A percentile compares a stretch with the other conserved stretches of the same genome.
phyloP scores from a whole-genome alignment of 1,284 basidiomycete species.

The Irpex sp. region DNA sequence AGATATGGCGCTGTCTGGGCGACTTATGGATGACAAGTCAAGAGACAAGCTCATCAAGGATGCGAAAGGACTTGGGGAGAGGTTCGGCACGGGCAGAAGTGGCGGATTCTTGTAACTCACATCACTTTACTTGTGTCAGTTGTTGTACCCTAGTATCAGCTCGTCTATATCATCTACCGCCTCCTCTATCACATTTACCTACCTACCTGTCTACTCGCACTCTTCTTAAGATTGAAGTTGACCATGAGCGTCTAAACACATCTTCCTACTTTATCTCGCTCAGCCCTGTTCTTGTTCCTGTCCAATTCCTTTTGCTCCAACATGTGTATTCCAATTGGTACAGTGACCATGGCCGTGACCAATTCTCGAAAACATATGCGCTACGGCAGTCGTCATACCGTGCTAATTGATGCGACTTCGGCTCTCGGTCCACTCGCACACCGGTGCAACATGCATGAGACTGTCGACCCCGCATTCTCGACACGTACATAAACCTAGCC shows the following conservation, averaged over 20 bases:
- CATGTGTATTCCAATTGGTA: background rate
- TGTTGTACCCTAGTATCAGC: background rate
- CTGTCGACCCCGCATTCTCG: background rate
- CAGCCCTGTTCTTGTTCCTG: background rate
- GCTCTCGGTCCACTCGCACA: background rate
- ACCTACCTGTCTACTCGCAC: no score
- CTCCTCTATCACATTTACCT: no score
- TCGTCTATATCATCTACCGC: no score
- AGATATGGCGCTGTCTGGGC: constrained; percentile 81
- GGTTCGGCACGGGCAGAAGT: constrained; percentile 69
- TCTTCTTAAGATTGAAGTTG: no score
- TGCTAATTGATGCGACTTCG: background rate
- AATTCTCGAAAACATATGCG: background rate
- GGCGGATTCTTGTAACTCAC: constrained; percentile 49
- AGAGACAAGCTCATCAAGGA: constrained; percentile 74
- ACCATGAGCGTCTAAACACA: background rate
- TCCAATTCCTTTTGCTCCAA: background rate
- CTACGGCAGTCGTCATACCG: background rate
- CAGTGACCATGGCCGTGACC: background rate
- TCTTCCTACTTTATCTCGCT: background rate
- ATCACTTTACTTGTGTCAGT: background rate
- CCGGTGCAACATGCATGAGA: background rate
- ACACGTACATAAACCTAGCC: background rate
- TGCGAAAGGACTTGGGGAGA: constrained; percentile 70
- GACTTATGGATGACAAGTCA: constrained; percentile 80